Base-by-base conservation (phyloP, 1,284 basidiomycete species). In the Cryptococcus sp. region DNA sequence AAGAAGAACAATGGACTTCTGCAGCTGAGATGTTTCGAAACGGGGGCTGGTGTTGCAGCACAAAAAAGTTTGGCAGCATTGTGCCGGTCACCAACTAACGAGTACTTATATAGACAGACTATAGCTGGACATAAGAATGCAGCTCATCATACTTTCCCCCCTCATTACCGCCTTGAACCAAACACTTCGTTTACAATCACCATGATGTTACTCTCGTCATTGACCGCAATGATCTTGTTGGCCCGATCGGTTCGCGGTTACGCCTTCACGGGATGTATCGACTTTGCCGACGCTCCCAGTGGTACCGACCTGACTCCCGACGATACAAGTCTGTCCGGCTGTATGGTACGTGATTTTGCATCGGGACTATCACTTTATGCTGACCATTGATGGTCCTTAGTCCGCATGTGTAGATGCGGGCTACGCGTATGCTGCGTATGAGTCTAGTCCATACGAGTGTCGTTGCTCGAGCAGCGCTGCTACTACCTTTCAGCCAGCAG, bases 261-360 rank as follows among this genome's bases (percentile, higher is more conserved):
- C n/a, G 47, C 53, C n/a, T 55, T 48, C 40, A 4, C 38, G n/a
- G 53, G 53, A 2, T 55, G 53, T 41, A 7, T 55, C 1, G 35
- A 48, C n/a, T 47, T 47, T 0, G 27, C 53, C 10, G 41, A 15
- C 15, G 39, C 47, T 7, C 31, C 53, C 13, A 2, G 45, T 3
- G 35, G 19, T 1, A 38, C 53, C 19, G 25, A n/a, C 15, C 5
- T 47, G 4, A 47, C 45, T 16, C 46, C 53, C 3, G 47, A n/a
- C 35, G 46, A 31, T 7, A 40, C 46, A 5, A 39, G 19, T 40
- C 10, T 54, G 10, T 15, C 23, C 38, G 31, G 15, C 27, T 54
- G 53, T 47, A 22, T 54, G 1, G 53, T 54, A 19, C 47, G 53
- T 47, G 27, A 8, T 22, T 22, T 15, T 25, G 3, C 46, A n/a